These are phyloP conservation scores for Penicillium brasilianum DNA, from an alignment of 2,329 filamentous ascomycete genomes.

Conservation along the genomic window DNA sequence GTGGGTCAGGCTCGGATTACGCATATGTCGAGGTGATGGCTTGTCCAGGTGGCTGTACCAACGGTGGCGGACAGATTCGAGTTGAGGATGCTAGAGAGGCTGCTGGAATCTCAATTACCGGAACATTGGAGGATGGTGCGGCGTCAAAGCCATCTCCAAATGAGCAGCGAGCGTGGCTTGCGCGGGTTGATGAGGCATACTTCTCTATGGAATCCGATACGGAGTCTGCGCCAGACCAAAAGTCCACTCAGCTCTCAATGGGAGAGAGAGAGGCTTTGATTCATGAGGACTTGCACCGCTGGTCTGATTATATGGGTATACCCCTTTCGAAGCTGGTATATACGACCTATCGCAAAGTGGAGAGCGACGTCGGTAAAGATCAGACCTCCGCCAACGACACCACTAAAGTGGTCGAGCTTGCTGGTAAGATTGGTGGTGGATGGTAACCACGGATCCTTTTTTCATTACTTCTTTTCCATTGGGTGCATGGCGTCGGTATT, in stretches of 20 bases:
- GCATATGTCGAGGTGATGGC: conserved; percentile 99
- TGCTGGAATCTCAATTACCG: conserved; percentile 19
- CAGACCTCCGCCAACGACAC: conserved; percentile 64
- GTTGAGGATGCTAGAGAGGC: conserved; percentile 70
- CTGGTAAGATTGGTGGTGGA: conserved; percentile 87
- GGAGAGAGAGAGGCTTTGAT: conserved; percentile 48
- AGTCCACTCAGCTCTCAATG: conserved; percentile 33
- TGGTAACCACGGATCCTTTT: no score
- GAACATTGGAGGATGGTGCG: conserved; percentile 32
- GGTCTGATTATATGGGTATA: conserved; percentile 74
- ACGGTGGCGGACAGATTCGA: conserved; percentile 95
- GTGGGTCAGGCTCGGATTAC: conserved; percentile 63
- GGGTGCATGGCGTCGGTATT: conserved; percentile 29
- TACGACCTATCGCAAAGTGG: conserved; percentile 88
- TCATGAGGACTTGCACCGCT: conserved; percentile 73
- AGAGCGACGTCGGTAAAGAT: conserved; percentile 91
- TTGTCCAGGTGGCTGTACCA: conserved; percentile 97
- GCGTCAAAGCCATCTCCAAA: conserved; percentile 68
- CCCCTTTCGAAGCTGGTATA: conserved; percentile 73
- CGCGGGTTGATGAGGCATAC: conserved; percentile 84
- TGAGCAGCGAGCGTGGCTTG: conserved; percentile 86
- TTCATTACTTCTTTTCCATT: conserved; percentile 3
- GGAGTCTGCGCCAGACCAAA: conserved; percentile 42
- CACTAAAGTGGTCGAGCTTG: conserved; percentile 83
- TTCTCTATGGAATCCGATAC: conserved; percentile 72